A percentile compares a stretch with the other conserved stretches of the same genome.
Evolutionary conservation across 73 alveolate species (phyloP).

Genomic region (Diophrys appendiculata): DNA sequence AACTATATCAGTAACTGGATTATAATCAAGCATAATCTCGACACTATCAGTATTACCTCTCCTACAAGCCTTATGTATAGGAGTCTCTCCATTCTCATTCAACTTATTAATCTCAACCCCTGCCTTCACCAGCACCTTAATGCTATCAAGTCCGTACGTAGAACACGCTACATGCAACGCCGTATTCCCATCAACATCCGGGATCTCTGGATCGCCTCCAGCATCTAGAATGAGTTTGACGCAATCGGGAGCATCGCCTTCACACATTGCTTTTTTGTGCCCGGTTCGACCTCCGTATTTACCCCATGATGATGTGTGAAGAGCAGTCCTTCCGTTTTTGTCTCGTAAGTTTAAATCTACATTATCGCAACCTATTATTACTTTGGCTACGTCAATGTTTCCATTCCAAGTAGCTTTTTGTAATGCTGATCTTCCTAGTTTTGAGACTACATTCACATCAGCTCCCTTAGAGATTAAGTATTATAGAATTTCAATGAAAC

Average conservation of each 20-base stretch:
- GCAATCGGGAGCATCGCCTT: constrained; percentile 80
- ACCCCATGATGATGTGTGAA: constrained; percentile 91
- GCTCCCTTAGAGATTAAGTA: constrained; percentile 43
- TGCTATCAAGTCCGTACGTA: constrained; percentile 72
- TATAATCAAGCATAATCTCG: too few relatives aligned
- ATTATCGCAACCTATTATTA: constrained; percentile 46
- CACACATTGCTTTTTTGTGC: constrained; percentile 63
- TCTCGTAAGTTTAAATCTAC: constrained; percentile 68
- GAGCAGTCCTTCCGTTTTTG: constrained; percentile 69
- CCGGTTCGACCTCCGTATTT: constrained; percentile 80
- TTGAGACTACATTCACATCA: constrained; percentile 67
- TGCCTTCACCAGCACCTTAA: constrained; percentile 61
- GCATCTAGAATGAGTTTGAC: constrained; percentile 43
- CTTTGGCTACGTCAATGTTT: constrained; percentile 61
- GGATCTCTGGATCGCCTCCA: constrained; percentile 61
- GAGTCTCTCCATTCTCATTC: constrained; percentile 52
- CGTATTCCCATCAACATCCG: constrained; percentile 76
- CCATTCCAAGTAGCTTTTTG: constrained; percentile 88
- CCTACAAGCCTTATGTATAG: constrained; percentile 28
- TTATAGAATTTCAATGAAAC: background rate
- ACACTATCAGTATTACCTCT: constrained; percentile 27
- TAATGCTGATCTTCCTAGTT: constrained; percentile 81
- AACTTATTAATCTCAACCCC: constrained; percentile 58
- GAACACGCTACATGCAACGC: constrained; percentile 63
- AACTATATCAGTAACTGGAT: too few relatives aligned